Evolutionary conservation across 31 red algal species (phyloP).

Genomic region (Bonnemaisonia californica): DNA sequence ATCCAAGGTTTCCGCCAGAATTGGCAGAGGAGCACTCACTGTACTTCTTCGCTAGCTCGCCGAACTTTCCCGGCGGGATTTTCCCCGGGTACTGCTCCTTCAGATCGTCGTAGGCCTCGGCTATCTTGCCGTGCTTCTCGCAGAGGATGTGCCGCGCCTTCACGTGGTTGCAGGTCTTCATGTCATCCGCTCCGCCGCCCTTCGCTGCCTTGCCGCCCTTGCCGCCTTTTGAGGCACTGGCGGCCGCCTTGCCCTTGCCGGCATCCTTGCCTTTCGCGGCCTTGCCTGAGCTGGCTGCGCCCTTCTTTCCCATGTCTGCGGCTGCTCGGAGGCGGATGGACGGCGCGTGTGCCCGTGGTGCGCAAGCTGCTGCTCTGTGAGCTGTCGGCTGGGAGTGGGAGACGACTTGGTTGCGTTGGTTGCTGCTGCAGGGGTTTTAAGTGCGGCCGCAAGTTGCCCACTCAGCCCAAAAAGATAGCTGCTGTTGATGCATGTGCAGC

Average conservation of each 20-base stretch:
- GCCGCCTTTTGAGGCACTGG: slow-evolving; percentile 41
- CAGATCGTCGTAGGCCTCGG: slow-evolving; percentile 77
- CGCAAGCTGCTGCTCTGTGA: neutral
- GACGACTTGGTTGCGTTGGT: too few species aligned
- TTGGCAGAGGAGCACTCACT: slow-evolving; percentile 92
- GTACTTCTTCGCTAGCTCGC: slow-evolving; percentile 80
- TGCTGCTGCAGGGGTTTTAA: too few species aligned
- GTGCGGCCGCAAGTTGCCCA: too few species aligned
- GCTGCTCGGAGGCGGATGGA: neutral
- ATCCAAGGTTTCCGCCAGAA: slow-evolving; percentile 90
- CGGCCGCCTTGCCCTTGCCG: slow-evolving; percentile 51
- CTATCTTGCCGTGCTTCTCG: slow-evolving; percentile 90
- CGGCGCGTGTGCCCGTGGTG: neutral
- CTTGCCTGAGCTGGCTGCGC: slow-evolving; percentile 19
- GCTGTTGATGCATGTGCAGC: too few species aligned
- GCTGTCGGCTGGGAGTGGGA: neutral
- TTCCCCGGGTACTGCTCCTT: slow-evolving; percentile 73
- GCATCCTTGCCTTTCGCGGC: slow-evolving; percentile 31
- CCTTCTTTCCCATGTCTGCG: slow-evolving; percentile 68
- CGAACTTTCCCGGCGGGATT: slow-evolving; percentile 82
- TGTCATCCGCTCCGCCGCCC: slow-evolving; percentile 49
- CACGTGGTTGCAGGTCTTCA: slow-evolving; percentile 94
- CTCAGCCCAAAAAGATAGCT: too few species aligned
- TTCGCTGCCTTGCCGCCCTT: slow-evolving; percentile 49
- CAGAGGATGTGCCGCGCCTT: slow-evolving; percentile 97